A percentile compares a stretch with the other conserved stretches of the same genome.
phyloP scores from a whole-genome alignment of 2,329 filamentous ascomycete species.

The Fusarium concolor region DNA sequence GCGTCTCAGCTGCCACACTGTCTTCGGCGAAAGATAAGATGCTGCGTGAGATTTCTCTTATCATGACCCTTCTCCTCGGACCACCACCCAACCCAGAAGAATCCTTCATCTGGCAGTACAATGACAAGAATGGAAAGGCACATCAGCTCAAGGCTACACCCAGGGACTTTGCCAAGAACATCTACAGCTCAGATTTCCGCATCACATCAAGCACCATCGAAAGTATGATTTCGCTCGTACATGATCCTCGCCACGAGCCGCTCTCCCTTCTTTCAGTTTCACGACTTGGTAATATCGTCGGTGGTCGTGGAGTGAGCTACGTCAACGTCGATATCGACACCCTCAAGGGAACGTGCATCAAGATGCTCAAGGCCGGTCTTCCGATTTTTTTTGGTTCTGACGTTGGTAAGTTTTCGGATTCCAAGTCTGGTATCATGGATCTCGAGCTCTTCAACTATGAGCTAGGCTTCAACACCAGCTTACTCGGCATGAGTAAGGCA shows the following conservation, averaged over 20 bases:
- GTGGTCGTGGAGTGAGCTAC: constrained; percentile 80
- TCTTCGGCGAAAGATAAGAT: constrained; percentile 75
- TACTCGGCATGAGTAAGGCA: constrained; percentile 81
- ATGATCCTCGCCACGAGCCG: constrained; percentile 84
- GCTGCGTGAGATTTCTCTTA: constrained; percentile 81
- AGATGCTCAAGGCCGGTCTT: constrained; percentile 80
- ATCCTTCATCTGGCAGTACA: constrained; percentile 84
- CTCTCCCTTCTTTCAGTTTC: constrained; percentile 79
- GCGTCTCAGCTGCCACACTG: constrained; percentile 52
- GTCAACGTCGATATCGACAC: constrained; percentile 81
- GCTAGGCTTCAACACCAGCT: constrained; percentile 81
- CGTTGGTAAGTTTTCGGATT: constrained; percentile 84
- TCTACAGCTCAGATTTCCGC: constrained; percentile 70
- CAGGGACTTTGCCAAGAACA: constrained; percentile 75
- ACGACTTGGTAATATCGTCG: constrained; percentile 83
- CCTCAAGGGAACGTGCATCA: constrained; percentile 79
- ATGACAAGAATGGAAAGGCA: constrained; percentile 74
- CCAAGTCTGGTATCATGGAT: constrained; percentile 80
- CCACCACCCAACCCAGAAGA: constrained; percentile 77
- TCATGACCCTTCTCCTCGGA: constrained; percentile 85
- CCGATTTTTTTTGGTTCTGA: constrained; percentile 92
- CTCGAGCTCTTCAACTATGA: constrained; percentile 80
- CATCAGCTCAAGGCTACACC: constrained; percentile 74
- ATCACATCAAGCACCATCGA: constrained; percentile 71
- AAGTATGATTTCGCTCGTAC: constrained; percentile 81